Base-by-base conservation (phyloP, 164 flowering plant species). In the Tinospora cordifolia region DNA sequence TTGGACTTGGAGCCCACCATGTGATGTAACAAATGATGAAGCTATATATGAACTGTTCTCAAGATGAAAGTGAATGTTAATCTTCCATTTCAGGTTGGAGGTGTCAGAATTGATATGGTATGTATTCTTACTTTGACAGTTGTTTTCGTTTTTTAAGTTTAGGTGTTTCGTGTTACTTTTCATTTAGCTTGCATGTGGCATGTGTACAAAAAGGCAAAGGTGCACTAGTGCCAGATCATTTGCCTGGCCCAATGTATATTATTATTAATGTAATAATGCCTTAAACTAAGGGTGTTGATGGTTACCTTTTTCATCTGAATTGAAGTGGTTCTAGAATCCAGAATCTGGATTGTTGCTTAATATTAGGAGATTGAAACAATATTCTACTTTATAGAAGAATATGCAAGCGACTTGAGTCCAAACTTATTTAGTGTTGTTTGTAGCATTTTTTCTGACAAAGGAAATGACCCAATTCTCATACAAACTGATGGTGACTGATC, bases 1-100 rank as follows among this genome's bases (percentile, higher is more conserved):
- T 54, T 54, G 60, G 36, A 30, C 36, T 54, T 54, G 58, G 58
- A 51, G 24, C 60, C 60, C 60, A 54, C 60, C 60, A 54, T 54
- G 60, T 54, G 60, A 54, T 54, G 60, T 54, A n/a, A 54, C 6
- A 21, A 54, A 15, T 54, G 60, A 0, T 54, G 60, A 15, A 54
- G n/a, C 22, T 54, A n/a, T 54, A 54, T 5, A 4, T 54, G 60
- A 54, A 54, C 60, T 54, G 60, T 6, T 54, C 60, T 54, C 21
- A 19, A 8, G 24, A 54, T 54, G 60, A n/a, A 54, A 54, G 60
- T 54, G 60, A 54, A 54, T 54, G 60, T 54, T 54, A 22, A 30
- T n/a, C 21, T 54, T 54, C 25, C 60, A 54, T 54, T 54, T 54
- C 60, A 54, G 24, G 60, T 8, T 54, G 10, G 60, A n/a, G n/a